Evolutionary conservation across 495 filamentous ascomycete genomes (phyloP), one percentile per base, ranked within the genome.

Genomic region (Lasiosphaeriaceae sp.): DNA sequence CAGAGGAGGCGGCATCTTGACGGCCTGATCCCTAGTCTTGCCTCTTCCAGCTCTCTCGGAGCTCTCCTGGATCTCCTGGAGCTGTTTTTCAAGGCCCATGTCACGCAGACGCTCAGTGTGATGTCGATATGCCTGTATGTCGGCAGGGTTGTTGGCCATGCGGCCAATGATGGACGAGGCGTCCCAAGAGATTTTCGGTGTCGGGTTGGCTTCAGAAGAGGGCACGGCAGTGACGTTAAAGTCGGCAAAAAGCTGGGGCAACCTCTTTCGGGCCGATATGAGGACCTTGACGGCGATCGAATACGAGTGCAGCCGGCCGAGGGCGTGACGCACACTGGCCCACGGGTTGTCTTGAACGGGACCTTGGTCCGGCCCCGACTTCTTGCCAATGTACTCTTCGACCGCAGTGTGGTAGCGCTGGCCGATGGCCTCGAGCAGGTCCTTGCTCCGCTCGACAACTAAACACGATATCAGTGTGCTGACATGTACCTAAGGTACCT

Each of bases 251-350:
- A 62, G 51, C 19, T 52, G 29, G 3, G n/a, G 59, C 1, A 47
- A 50, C 2, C 14, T 9, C 26, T 14, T 20, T 0, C 62, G 47
- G 8, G 44, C 41, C 2, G 46, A 39, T 7, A 58, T 31, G 2
- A 65, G 48, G 0, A 44, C 20, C 16, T 34, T 56, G 29, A 59
- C 52, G 16, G 55, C 55, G 45, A 58, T 14, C 19, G 29, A 52
- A 20, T 62, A 62, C 4, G 62, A 61, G 1, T 54, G 29, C 14
- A 65, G 55, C 0, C 62, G 59, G 12, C 59, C 37, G 2, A 55
- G 17, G 23, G 51, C 47, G 44, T 65, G 62, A 24, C 56, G 47
- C 0, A 59, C 19, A 2, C 53, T 21, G 20, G 3, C 9, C 62
- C 62, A 65, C 1, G 41, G 43, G 16, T 14, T 54, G 21, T 43